These are phyloP conservation scores for Solanum chiquidenum DNA, from an alignment of 257 asterid genomes.

Conservation along the genomic window DNA sequence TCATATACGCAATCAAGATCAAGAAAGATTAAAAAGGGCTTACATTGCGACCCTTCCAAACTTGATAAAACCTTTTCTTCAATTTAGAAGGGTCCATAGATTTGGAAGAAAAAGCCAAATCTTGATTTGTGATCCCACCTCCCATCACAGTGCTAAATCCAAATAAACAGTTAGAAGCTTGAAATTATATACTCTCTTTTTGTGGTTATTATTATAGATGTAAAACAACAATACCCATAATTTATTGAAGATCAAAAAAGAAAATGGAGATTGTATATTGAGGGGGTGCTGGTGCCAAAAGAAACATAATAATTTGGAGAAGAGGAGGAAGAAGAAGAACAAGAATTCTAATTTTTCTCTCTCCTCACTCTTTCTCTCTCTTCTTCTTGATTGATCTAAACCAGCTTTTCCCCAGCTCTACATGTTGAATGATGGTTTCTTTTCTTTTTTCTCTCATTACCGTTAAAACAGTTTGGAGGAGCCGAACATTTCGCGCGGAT, in stretches of 20 bases:
- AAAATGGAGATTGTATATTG: not conserved
- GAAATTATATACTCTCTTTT: not conserved
- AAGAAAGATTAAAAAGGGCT: not conserved
- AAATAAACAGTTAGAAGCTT: not conserved
- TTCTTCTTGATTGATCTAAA: not conserved
- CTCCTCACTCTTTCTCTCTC: not conserved
- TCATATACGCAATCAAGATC: not conserved
- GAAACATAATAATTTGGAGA: slow-evolving; percentile 19
- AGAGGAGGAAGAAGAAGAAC: not conserved
- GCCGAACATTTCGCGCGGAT: slow-evolving; percentile 25
- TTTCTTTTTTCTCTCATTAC: slow-evolving; percentile 15
- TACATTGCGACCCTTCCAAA: slow-evolving; percentile 94
- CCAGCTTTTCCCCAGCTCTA: slow-evolving; percentile 27
- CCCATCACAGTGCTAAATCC: slow-evolving; percentile 1
- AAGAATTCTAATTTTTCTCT: slow-evolving; percentile 9
- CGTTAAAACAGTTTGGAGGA: slow-evolving; percentile 9
- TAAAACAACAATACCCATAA: slow-evolving; percentile 19
- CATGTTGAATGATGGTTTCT: slow-evolving; percentile 7
- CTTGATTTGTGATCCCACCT: slow-evolving; percentile 41
- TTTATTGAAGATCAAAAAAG: slow-evolving; percentile 13
- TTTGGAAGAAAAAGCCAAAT: slow-evolving; percentile 38
- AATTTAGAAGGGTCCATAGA: slow-evolving; percentile 34
- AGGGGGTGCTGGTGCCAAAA: slow-evolving; percentile 18
- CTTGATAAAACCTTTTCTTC: slow-evolving; percentile 58
- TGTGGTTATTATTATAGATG: slow-evolving; percentile 6